Evolutionary conservation across 768 basidiomycete species (phyloP).

Genomic region (Infundibulicybe gibba): DNA sequence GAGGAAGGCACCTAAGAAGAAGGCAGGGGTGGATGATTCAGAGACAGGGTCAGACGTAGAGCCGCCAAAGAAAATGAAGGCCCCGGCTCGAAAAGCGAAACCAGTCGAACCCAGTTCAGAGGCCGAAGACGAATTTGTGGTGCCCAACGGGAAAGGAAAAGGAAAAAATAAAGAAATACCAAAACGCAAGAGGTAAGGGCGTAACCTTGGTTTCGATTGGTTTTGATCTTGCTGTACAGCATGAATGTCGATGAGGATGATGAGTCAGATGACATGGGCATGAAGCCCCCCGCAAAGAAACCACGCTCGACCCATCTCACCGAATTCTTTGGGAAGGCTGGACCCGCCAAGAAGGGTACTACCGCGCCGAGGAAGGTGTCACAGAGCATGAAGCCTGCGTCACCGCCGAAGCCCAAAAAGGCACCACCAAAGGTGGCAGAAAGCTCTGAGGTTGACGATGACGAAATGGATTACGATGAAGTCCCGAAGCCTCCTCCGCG

Average conservation of each 20-base stretch:
- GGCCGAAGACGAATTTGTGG: neutral
- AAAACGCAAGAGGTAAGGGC: constrained; percentile 68
- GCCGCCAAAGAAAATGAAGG: neutral
- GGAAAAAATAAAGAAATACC: constrained; percentile 19
- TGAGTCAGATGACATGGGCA: constrained; percentile 33
- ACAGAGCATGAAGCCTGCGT: constrained; percentile 57
- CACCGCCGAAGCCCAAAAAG: constrained; percentile 51
- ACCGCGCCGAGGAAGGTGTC: constrained; percentile 45
- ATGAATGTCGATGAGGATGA: constrained; percentile 20
- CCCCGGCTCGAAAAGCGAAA: neutral
- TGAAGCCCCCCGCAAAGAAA: constrained; percentile 54
- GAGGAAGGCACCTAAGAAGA: no score
- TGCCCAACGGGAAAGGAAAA: constrained; percentile 12
- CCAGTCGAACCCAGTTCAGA: no score
- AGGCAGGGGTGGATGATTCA: no score
- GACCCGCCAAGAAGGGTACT: constrained; percentile 20
- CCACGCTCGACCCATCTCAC: constrained; percentile 36
- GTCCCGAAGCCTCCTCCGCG: constrained; percentile 38
- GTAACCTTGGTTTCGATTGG: no score
- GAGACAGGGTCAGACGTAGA: neutral
- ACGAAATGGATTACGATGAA: constrained; percentile 37
- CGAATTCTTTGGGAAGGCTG: constrained; percentile 57
- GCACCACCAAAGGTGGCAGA: constrained; percentile 30
- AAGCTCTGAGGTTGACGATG: constrained; percentile 44
- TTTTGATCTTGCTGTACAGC: no score